These are phyloP conservation scores for Verticillium dahliae DNA, from an alignment of 2,329 filamentous ascomycete genomes.

Conservation along the genomic window DNA sequence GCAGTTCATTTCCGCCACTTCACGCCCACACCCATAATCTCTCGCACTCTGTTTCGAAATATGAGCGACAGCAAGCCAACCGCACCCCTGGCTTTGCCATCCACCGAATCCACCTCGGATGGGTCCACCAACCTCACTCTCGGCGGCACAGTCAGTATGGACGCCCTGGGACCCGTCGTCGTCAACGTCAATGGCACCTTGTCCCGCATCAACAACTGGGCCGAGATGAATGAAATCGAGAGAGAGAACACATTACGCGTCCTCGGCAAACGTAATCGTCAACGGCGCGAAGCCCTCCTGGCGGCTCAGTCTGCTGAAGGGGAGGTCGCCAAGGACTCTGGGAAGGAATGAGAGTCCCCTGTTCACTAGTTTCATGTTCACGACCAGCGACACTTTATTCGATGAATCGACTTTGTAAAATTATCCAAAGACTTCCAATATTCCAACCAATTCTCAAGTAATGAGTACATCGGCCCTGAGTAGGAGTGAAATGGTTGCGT, in stretches of 20 bases:
- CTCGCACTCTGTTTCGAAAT: neutral
- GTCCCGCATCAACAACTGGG: constrained; percentile 68
- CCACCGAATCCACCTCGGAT: neutral
- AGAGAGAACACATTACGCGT: constrained; percentile 59
- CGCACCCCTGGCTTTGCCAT: neutral
- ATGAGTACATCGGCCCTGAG: too few relatives aligned
- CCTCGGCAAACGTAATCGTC: constrained; percentile 62
- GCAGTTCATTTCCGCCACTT: neutral
- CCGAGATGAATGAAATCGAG: constrained; percentile 63
- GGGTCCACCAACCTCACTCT: constrained; percentile 13
- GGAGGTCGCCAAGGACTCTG: neutral
- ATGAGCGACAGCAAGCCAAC: neutral
- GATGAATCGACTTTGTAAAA: too few relatives aligned
- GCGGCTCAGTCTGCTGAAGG: neutral
- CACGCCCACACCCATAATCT: neutral
- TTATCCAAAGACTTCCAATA: too few relatives aligned
- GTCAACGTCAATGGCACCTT: constrained; percentile 67
- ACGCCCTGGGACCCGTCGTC: constrained; percentile 66
- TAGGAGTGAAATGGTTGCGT: too few relatives aligned
- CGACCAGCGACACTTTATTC: neutral
- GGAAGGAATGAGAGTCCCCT: neutral
- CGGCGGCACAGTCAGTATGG: constrained; percentile 45
- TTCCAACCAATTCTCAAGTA: too few relatives aligned
- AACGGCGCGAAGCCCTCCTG: constrained; percentile 47
- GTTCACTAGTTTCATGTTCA: neutral